These are phyloP conservation scores for Diaporthe longicolla DNA, from an alignment of 2,329 filamentous ascomycete genomes.

Conservation along the genomic window DNA sequence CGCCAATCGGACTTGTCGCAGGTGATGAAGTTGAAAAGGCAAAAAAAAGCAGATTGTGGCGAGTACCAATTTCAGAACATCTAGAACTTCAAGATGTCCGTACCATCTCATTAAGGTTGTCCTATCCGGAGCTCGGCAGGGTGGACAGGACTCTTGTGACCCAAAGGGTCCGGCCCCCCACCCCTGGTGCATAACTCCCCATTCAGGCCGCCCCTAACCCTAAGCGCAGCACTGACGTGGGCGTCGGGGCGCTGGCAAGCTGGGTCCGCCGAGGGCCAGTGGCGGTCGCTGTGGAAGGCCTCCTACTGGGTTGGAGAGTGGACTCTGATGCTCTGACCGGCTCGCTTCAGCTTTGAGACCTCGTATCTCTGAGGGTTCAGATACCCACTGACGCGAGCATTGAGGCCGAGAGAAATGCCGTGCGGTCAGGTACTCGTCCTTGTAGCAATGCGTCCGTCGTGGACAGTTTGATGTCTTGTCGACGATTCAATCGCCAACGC, in stretches of 20 bases:
- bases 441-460: slow-evolving; percentile 3
- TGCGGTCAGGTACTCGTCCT: background rate
- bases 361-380: background rate
- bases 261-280: background rate
- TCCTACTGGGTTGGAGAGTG: background rate
- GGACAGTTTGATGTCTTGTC: background rate
- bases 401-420: slow-evolving; percentile 31
- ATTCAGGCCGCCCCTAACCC: background rate
- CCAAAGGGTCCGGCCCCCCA: background rate
- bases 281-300: background rate
- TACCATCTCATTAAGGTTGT: background rate
- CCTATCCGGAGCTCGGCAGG: background rate
- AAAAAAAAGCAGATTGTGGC: background rate
- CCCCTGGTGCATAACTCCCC: background rate
- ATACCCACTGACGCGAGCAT: slow-evolving; percentile 2
- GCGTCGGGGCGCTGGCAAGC: background rate
- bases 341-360: background rate
- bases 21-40: no score
- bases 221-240: background rate
- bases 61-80: background rate
- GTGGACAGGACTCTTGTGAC: background rate
- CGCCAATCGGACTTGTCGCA: no score
- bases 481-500: background rate
- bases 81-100: background rate
- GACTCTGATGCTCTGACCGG: background rate